Evolutionary conservation across 2,329 filamentous ascomycete species (phyloP).

Genomic region (Xylaria sp.): DNA sequence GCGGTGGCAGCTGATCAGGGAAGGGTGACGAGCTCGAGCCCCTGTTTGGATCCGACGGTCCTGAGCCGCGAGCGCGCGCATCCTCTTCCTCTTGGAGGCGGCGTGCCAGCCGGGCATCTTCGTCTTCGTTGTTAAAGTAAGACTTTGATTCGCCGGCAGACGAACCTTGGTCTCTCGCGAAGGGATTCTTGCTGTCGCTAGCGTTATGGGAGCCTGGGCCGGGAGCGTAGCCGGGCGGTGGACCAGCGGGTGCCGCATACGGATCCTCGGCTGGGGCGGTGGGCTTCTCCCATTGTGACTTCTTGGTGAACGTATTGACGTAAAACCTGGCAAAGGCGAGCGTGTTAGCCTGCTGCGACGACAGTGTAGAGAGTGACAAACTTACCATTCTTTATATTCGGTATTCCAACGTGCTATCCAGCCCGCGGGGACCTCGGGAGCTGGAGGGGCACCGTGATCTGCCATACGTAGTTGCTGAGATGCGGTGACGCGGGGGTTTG

Average conservation of each 20-base stretch:
- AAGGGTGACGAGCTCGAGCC: conserved; percentile 46
- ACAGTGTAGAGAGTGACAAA: neutral
- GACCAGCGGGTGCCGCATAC: conserved; percentile 61
- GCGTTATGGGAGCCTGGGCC: conserved; percentile 56
- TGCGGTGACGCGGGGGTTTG: neutral
- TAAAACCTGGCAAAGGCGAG: conserved; percentile 74
- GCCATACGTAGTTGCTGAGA: conserved; percentile 55
- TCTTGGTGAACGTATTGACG: conserved; percentile 87
- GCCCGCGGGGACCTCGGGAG: conserved; percentile 75
- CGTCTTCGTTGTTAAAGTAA: conserved; percentile 48
- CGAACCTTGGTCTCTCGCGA: conserved; percentile 56
- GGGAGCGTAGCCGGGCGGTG: conserved; percentile 74
- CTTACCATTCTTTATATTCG: conserved; percentile 81
- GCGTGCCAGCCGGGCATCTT: conserved; percentile 68
- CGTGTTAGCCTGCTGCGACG: conserved; percentile 15
- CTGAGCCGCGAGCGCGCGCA: conserved; percentile 56
- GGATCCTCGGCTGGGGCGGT: conserved; percentile 71
- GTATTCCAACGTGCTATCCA: conserved; percentile 89
- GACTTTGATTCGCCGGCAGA: conserved; percentile 38
- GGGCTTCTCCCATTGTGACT: conserved; percentile 90
- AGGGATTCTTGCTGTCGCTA: conserved; percentile 77
- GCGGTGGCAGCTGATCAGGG: conserved; percentile 58
- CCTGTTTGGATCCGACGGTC: conserved; percentile 13
- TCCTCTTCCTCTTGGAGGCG: conserved; percentile 87
- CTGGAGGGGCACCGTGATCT: conserved; percentile 66